phyloP scores from a whole-genome alignment of 2,329 filamentous ascomycete species.

The Zymoseptoria pseudotritici region DNA sequence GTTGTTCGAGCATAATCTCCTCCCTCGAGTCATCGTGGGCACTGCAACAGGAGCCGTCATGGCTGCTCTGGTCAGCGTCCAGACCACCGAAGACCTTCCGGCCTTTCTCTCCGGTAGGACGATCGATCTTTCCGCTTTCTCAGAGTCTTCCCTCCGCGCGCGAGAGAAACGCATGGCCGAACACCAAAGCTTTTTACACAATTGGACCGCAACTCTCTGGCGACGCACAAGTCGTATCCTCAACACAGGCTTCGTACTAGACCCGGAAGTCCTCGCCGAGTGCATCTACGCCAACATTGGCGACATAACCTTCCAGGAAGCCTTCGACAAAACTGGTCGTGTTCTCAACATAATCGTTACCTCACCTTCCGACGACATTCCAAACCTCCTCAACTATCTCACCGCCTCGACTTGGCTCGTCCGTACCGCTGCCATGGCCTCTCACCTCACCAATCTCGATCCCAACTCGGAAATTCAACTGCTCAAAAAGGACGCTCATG shows the following conservation, averaged over 20 bases:
- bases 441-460: slow-evolving; percentile 63
- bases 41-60: slow-evolving; percentile 86
- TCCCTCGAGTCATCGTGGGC: slow-evolving; percentile 85
- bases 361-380: slow-evolving; percentile 66
- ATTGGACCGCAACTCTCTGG: slow-evolving; percentile 49
- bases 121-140: slow-evolving; percentile 77
- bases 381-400: slow-evolving; percentile 81
- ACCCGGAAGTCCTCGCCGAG: slow-evolving; percentile 72
- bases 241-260: slow-evolving; percentile 73
- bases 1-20: slow-evolving; percentile 63
- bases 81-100: slow-evolving; percentile 77
- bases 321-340: slow-evolving; percentile 74
- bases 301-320: slow-evolving; percentile 87
- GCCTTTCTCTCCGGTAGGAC: slow-evolving; percentile 67
- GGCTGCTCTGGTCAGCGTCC: slow-evolving; percentile 78
- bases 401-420: slow-evolving; percentile 90
- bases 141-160: slow-evolving; percentile 33
- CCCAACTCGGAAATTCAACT: slow-evolving; percentile 50
- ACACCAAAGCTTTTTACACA: slow-evolving; percentile 52
- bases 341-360: slow-evolving; percentile 89
- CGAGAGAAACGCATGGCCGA: slow-evolving; percentile 49
- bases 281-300: slow-evolving; percentile 80
- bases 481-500: slow-evolving; percentile 69
- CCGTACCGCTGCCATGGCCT: slow-evolving; percentile 71
- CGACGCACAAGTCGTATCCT: slow-evolving; percentile 63